Conservation (phyloP, 2,329 filamentous ascomycete genomes). For the Trichoderma koningiopsis region DNA sequence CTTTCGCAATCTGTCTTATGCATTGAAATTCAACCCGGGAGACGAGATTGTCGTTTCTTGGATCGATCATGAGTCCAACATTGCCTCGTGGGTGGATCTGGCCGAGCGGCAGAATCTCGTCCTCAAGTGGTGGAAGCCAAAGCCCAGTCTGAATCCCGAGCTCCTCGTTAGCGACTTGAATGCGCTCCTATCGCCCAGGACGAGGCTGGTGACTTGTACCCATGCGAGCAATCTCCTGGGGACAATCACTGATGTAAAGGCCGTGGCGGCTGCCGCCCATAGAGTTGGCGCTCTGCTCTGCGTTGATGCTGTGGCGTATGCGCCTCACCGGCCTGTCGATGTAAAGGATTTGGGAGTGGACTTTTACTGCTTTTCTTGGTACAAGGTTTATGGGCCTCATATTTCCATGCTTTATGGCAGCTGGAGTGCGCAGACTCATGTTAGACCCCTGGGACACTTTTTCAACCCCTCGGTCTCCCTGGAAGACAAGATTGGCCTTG, state of each 20-base stretch:
- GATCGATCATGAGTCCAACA: slow-evolving; percentile 78
- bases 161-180: slow-evolving; percentile 60
- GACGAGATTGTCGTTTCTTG: slow-evolving; percentile 71
- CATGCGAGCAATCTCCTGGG: slow-evolving; percentile 76
- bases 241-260: slow-evolving; percentile 64
- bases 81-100: slow-evolving; percentile 71
- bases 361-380: slow-evolving; percentile 80
- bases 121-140: slow-evolving; percentile 70
- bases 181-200: slow-evolving; percentile 62
- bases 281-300: slow-evolving; percentile 58
- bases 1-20: slow-evolving; percentile 67
- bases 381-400: slow-evolving; percentile 81
- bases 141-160: slow-evolving; percentile 54
- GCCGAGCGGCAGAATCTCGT: slow-evolving; percentile 61
- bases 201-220: slow-evolving; percentile 71
- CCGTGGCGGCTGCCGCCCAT: slow-evolving; percentile 58
- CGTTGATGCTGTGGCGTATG: slow-evolving; percentile 77
- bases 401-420: slow-evolving; percentile 70
- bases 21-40: slow-evolving; percentile 55
- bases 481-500: slow-evolving; percentile 68
- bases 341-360: slow-evolving; percentile 70
- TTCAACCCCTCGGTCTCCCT: slow-evolving; percentile 65
- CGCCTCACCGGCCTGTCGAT: slow-evolving; percentile 71
- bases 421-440: slow-evolving; percentile 53
- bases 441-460: slow-evolving; percentile 63